Evolutionary conservation across 176 grass and related monocot species (phyloP).

Genomic region (Aechmea fasciata): DNA sequence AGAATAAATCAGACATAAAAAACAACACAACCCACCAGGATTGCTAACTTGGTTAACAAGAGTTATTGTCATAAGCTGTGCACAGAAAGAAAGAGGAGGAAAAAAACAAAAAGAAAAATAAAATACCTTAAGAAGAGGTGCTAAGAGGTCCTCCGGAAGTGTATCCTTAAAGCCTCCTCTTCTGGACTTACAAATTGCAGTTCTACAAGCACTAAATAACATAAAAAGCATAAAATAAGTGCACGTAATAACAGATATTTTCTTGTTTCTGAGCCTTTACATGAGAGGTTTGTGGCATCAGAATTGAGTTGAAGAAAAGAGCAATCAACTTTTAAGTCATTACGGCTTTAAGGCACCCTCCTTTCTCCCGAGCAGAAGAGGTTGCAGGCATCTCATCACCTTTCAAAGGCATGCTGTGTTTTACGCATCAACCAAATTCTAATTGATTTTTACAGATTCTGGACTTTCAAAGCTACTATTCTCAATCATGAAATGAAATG

Average conservation of each 20-base stretch:
- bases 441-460: too few relatives aligned
- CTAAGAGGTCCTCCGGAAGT: constrained; percentile 69
- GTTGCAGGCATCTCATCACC: too few relatives aligned
- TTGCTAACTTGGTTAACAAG: neutral
- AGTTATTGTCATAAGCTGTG: neutral
- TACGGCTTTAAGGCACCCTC: too few relatives aligned
- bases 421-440: too few relatives aligned
- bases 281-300: too few relatives aligned
- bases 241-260: neutral
- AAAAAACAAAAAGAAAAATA: neutral
- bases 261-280: too few relatives aligned
- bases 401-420: too few relatives aligned
- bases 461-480: too few relatives aligned
- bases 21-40: neutral
- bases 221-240: constrained; percentile 16
- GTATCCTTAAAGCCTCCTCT: constrained; percentile 88
- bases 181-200: constrained; percentile 85
- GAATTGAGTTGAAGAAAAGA: too few relatives aligned
- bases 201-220: constrained; percentile 69
- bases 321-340: too few relatives aligned
- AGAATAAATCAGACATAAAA: neutral
- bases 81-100: neutral
- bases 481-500: too few relatives aligned
- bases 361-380: too few relatives aligned
- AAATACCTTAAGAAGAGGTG: constrained; percentile 67